These are phyloP conservation scores for Microascus cirrosus DNA, from an alignment of 2,329 filamentous ascomycete species.

Conservation along the genomic window DNA sequence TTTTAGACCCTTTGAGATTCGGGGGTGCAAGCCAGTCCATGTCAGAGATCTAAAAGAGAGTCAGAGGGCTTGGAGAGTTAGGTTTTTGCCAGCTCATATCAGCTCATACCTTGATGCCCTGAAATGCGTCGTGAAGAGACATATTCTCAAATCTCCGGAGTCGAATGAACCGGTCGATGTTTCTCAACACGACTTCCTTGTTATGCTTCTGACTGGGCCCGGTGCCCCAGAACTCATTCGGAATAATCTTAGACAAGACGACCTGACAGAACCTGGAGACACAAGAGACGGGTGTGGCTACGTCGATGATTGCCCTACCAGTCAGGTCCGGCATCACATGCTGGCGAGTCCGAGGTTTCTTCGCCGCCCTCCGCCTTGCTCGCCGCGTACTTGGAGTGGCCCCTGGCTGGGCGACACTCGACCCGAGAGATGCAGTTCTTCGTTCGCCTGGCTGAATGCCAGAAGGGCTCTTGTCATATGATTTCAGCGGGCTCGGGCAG, in stretches of 20 bases:
- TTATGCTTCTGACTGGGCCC: constrained; percentile 47
- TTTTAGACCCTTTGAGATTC: constrained; percentile 33
- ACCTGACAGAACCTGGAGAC: constrained; percentile 85
- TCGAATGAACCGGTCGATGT: constrained; percentile 66
- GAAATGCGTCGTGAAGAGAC: constrained; percentile 65
- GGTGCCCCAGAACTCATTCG: constrained; percentile 62
- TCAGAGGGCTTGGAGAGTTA: neutral
- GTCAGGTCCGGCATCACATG: neutral
- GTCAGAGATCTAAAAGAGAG: constrained; percentile 41
- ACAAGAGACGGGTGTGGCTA: constrained; percentile 54
- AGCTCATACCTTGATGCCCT: constrained; percentile 59
- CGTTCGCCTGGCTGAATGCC: neutral
- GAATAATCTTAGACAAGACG: constrained; percentile 61
- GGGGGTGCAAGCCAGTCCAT: constrained; percentile 64
- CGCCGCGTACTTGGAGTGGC: neutral
- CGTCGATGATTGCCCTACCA: constrained; percentile 42
- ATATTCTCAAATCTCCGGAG: constrained; percentile 74
- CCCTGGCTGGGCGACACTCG: neutral
- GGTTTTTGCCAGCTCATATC: too few species aligned
- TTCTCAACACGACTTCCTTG: constrained; percentile 46
- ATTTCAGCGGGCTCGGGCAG: constrained; percentile 41
- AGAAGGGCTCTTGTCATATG: neutral
- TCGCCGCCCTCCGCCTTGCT: neutral
- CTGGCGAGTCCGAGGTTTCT: neutral
- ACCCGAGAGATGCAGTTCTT: neutral